Conservation (phyloP, 148 eudicot species). For the Chenopodium album region DNA sequence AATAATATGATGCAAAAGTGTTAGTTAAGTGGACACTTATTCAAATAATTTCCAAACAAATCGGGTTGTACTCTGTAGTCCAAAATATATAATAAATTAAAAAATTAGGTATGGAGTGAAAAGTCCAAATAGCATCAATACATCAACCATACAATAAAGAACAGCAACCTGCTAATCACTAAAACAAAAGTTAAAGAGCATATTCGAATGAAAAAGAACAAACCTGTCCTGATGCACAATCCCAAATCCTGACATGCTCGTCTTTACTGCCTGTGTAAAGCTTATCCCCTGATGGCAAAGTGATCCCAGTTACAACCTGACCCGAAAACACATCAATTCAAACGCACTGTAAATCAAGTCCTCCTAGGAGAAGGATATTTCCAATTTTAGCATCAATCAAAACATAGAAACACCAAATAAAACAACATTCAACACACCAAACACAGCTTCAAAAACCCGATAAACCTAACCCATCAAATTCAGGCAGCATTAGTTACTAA, state of each 20-base stretch:
- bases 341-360: not conserved
- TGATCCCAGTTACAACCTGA: conserved; percentile 85
- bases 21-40: too few species aligned
- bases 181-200: not conserved
- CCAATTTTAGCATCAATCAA: not conserved
- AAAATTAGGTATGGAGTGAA: not conserved
- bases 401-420: not conserved
- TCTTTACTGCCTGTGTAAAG: conserved; percentile 92
- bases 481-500: too few species aligned
- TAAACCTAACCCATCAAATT: not conserved
- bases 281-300: conserved; percentile 82
- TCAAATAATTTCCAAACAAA: too few species aligned
- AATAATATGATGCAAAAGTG: too few species aligned
- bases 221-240: conserved; percentile 96
- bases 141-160: not conserved
- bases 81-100: not conserved
- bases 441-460: not conserved
- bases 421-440: not conserved
- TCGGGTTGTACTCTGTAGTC: not conserved
- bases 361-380: not conserved
- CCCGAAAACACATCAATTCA: conserved; percentile 7
- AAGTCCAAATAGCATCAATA: not conserved
- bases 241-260: conserved; percentile 84
- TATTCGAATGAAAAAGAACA: not conserved
- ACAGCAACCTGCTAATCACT: not conserved